Conservation (phyloP, 129 eudicot genomes). For the Saposhnikovia divaricata region DNA sequence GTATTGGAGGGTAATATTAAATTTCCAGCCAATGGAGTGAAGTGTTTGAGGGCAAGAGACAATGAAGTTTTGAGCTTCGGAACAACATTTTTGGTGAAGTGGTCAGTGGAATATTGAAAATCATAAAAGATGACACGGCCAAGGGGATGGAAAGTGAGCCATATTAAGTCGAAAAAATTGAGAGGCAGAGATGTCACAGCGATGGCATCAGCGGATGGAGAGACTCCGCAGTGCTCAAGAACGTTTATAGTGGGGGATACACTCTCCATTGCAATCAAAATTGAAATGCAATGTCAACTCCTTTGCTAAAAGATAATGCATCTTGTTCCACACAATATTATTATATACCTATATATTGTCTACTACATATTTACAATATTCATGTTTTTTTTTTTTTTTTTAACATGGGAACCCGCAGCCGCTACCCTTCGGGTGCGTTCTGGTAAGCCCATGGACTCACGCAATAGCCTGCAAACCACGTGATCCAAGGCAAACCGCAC, state of each 20-base stretch:
- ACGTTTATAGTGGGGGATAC: not conserved
- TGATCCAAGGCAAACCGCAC: too few relatives aligned
- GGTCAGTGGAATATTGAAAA: not conserved
- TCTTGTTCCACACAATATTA: too few relatives aligned
- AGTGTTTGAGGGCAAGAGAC: slow-evolving; percentile 12
- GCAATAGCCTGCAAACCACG: too few relatives aligned
- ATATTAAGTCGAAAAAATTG: not conserved
- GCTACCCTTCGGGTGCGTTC: too few relatives aligned
- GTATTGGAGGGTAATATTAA: not conserved
- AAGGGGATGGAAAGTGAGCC: not conserved
- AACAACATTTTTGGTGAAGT: not conserved
- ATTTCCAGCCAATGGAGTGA: not conserved
- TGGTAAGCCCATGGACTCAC: too few relatives aligned
- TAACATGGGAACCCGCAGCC: too few relatives aligned
- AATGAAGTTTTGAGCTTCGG: not conserved
- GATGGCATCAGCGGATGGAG: not conserved
- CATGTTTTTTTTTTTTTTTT: too few relatives aligned
- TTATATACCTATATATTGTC: too few relatives aligned
- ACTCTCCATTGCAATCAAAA: too few relatives aligned
- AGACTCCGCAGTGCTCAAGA: not conserved
- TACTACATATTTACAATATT: too few relatives aligned
- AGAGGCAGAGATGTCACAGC: not conserved
- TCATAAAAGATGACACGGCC: not conserved
- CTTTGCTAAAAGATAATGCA: too few relatives aligned
- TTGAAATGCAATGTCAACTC: too few relatives aligned